Conservation (phyloP, 164 flowering plant genomes). For the Houttuynia cordata region DNA sequence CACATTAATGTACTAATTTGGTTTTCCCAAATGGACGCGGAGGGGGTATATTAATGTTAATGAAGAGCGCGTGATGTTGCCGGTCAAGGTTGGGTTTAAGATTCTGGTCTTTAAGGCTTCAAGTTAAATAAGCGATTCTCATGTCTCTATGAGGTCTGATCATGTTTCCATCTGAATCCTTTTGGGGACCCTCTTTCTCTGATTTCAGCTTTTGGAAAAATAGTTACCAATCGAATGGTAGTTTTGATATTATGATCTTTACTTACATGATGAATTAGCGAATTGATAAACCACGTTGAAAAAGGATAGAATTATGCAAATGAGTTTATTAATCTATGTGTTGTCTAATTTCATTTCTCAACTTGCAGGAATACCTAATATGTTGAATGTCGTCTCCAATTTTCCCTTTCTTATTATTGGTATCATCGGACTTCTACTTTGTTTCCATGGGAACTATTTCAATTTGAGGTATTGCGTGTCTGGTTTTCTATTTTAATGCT, state of each 20-base stretch:
- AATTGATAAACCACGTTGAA: not conserved
- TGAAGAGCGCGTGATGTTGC: too few relatives aligned
- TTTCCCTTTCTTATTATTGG: slow-evolving; percentile 82
- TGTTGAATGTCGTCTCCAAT: slow-evolving; percentile 77
- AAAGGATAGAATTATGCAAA: not conserved
- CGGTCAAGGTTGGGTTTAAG: too few relatives aligned
- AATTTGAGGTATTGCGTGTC: slow-evolving; percentile 38
- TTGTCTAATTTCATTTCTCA: not conserved
- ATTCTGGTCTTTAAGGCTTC: too few relatives aligned
- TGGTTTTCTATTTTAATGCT: not conserved
- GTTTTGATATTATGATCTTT: not conserved
- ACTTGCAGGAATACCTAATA: slow-evolving; percentile 84
- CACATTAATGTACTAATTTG: too few relatives aligned
- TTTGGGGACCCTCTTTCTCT: too few relatives aligned
- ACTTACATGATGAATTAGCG: not conserved
- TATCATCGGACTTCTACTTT: slow-evolving; percentile 66
- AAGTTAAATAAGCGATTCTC: too few relatives aligned
- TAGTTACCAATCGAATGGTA: too few relatives aligned
- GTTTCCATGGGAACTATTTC: slow-evolving; percentile 54
- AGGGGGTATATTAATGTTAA: too few relatives aligned
- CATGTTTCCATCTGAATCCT: too few relatives aligned
- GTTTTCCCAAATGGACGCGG: too few relatives aligned
- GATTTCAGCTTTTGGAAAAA: not conserved
- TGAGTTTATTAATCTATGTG: not conserved
- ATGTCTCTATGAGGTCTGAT: too few relatives aligned